Evolutionary conservation across 2,329 filamentous ascomycete genomes (phyloP).

Genomic region (Calonectria multiphialidica): DNA sequence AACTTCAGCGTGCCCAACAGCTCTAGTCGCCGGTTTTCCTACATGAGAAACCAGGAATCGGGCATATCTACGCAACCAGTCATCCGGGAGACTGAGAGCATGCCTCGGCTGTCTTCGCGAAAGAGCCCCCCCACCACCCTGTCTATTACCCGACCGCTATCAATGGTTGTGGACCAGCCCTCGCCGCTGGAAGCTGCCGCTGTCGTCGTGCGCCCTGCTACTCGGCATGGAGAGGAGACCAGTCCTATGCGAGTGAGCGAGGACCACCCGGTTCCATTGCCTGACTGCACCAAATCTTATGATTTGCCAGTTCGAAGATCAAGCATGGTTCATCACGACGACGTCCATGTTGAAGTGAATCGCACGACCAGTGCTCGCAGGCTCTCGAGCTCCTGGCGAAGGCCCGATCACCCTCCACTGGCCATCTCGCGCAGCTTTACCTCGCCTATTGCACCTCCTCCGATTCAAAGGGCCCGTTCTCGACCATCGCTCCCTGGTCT

Average conservation of each 20-base stretch:
- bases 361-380: conserved; percentile 43
- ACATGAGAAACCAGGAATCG: conserved; percentile 45
- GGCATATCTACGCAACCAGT: conserved; percentile 30
- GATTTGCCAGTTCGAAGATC: conserved; percentile 38
- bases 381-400: conserved; percentile 47
- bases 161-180: conserved; percentile 66
- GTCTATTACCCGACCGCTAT: conserved; percentile 63
- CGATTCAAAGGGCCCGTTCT: conserved; percentile 37
- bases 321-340: conserved; percentile 34
- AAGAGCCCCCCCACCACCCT: conserved; percentile 58
- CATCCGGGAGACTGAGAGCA: conserved; percentile 28
- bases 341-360: conserved; percentile 31
- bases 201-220: conserved; percentile 41
- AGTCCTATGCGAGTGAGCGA: conserved; percentile 20
- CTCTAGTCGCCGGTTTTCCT: conserved; percentile 59
- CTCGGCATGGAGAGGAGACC: conserved; percentile 42
- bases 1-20: conserved; percentile 67
- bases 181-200: conserved; percentile 50
- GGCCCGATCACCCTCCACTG: conserved; percentile 24
- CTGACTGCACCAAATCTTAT: conserved; percentile 23
- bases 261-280: conserved; percentile 32
- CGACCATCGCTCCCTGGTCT: conserved; percentile 31
- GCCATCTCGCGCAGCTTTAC: conserved; percentile 26
- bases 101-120: conserved; percentile 32
- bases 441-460: conserved; percentile 26